Evolutionary conservation across 2,329 filamentous ascomycete genomes (phyloP).

Genomic region (Exophiala lecanii-corni): DNA sequence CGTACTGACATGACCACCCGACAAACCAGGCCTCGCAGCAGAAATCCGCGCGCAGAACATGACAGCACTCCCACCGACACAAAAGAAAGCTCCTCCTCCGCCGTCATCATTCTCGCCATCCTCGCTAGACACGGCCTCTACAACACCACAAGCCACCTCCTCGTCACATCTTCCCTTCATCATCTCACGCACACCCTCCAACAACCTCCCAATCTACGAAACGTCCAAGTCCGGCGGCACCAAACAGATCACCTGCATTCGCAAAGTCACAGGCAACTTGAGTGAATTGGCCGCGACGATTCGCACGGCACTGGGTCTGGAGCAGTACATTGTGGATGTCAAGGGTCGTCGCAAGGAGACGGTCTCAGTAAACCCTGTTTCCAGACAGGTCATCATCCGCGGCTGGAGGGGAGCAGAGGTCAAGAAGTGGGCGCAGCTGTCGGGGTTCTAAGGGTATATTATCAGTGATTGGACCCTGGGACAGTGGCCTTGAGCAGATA

Average conservation of each 20-base stretch:
- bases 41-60: conserved; percentile 10
- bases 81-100: conserved; percentile 6
- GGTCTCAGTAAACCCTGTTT: conserved; percentile 55
- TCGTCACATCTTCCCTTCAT: conserved; percentile 56
- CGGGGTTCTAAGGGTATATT: conserved; percentile 28
- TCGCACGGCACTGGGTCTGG: conserved; percentile 52
- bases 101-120: conserved; percentile 13
- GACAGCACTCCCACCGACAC: conserved; percentile 4
- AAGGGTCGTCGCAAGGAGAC: conserved; percentile 32
- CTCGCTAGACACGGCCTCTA: conserved; percentile 14
- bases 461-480: too few species aligned
- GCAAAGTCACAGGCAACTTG: conserved; percentile 73
- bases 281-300: conserved; percentile 61
- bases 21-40: conserved; percentile 5
- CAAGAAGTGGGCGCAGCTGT: conserved; percentile 25
- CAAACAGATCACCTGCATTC: conserved; percentile 66
- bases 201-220: conserved; percentile 73
- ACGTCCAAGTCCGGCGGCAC: conserved; percentile 71
- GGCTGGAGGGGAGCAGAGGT: conserved; percentile 42
- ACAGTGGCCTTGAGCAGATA: too few species aligned
- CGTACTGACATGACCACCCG: not conserved
- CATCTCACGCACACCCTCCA: conserved; percentile 65
- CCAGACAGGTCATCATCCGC: conserved; percentile 70
- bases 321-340: conserved; percentile 38
- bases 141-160: conserved; percentile 33